Base-by-base conservation (phyloP, 495 filamentous ascomycete species). In the Penicillium longicatenatum region DNA sequence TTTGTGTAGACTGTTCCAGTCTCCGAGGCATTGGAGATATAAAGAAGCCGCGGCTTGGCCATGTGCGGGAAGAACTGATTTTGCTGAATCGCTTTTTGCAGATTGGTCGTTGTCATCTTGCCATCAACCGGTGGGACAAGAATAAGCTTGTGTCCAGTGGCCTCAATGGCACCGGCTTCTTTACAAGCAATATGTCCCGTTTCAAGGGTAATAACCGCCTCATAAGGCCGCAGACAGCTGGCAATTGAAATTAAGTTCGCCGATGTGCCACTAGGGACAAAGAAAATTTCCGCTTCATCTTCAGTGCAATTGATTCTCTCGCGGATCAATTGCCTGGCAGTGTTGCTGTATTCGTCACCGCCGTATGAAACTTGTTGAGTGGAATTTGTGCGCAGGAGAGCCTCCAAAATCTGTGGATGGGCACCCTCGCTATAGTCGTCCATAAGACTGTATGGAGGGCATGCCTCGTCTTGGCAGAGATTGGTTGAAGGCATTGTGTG, bases 381-480 rank as follows among this genome's bases (percentile, higher is more conserved):
- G 47, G 59, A 60, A 39, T 77, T 77, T 52, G 69, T 72, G 7
- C 65, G 69, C 1, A 76, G 54, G 1, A 79, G 73, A 47, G 74
- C 73, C 50, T 75, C 67, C 11, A 79, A 65, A 24, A 79, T 69
- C 52, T 70, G 72, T 19, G 76, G 76, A 45, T 77, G 75, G 10
- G 76, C 76, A 39, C 74, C 75, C 52, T 79, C 75, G 63, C 74
- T 77, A 61, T 79, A 79, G 55, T 79, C 75, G 57, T 79, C 75
- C 50, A 70, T 67, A 47, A 78, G 74, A 64, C 74, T 75, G 61
- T 76, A 78, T 48, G 70, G 69, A 53, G 57, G 59, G 31, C 67
- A 67, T 58, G 55, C 31, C 47, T 67, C 68, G 46, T 70, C 67
- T 63, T 68, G 67, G 58, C 67, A 67, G 22, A 70, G 45, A 49